Percentiles rank a stretch among this genome's conserved stretches.
Evolutionary conservation across 345 rosid genomes (phyloP).

Genomic region (Pelargonium nanum): DNA sequence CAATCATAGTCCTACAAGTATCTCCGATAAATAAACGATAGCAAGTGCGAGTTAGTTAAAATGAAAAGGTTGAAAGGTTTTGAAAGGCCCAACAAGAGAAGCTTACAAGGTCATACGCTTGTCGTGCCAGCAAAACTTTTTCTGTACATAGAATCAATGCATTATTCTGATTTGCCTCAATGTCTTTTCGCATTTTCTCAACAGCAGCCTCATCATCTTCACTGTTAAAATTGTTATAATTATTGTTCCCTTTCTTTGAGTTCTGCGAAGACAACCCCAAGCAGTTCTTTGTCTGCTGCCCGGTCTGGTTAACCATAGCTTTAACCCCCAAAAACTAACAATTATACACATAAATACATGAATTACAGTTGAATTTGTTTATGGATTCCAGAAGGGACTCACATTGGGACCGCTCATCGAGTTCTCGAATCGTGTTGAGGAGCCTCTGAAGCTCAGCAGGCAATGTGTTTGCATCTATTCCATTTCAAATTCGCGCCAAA

Average conservation of each 20-base stretch:
- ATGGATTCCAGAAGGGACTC: constrained; percentile 1
- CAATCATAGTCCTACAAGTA: too few relatives aligned
- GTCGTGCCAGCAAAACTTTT: constrained; percentile 82
- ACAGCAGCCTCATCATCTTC: constrained; percentile 54
- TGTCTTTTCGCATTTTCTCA: constrained; percentile 74
- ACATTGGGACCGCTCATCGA: constrained; percentile 90
- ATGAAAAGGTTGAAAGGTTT: background rate
- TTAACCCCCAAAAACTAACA: constrained; percentile 10
- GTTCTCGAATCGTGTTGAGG: constrained; percentile 84
- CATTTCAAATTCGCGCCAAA: constrained; percentile 5
- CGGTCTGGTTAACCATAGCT: constrained; percentile 86
- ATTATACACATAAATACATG: background rate
- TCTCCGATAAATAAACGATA: background rate
- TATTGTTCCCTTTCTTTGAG: constrained; percentile 41
- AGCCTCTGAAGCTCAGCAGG: constrained; percentile 97
- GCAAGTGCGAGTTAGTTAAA: background rate
- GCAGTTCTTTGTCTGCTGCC: constrained; percentile 81
- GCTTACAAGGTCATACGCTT: constrained; percentile 89
- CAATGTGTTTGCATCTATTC: constrained; percentile 74
- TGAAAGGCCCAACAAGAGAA: background rate
- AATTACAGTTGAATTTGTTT: background rate
- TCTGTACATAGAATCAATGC: constrained; percentile 78
- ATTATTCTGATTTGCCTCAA: constrained; percentile 70
- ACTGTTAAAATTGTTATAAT: constrained; percentile 21
- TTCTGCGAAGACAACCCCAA: constrained; percentile 64